Evolutionary conservation across 2,329 filamentous ascomycete genomes (phyloP).

Genomic region (Neoarthrinium moseri): DNA sequence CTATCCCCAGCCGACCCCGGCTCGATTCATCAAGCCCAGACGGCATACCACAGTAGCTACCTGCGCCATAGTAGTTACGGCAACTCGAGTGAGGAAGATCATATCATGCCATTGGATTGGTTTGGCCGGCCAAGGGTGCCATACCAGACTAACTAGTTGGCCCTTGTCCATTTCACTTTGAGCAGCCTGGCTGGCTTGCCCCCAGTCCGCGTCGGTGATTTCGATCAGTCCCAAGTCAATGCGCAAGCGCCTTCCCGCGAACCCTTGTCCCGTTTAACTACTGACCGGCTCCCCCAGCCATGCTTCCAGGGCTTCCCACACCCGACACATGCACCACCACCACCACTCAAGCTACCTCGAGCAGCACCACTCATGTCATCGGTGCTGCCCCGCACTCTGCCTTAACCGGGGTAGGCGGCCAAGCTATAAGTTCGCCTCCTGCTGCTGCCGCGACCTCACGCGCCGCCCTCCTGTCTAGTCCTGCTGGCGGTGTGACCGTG

Average conservation of each 20-base stretch:
- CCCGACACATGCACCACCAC: not conserved
- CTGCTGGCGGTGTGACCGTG: constrained; percentile 11
- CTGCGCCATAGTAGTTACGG: too few species aligned
- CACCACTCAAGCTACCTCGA: not conserved
- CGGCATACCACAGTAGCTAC: too few species aligned
- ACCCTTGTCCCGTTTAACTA: not conserved
- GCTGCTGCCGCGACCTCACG: constrained; percentile 2
- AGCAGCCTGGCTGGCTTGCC: not conserved
- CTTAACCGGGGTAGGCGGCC: constrained; percentile 9
- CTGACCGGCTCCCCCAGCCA: not conserved
- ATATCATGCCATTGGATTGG: not conserved
- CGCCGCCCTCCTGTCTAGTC: not conserved
- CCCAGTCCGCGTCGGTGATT: not conserved
- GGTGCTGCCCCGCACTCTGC: constrained; percentile 13
- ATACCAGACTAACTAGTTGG: too few species aligned
- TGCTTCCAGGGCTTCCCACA: not conserved
- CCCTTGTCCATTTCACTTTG: not conserved
- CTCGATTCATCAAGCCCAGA: too few species aligned
- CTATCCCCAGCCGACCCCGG: too few species aligned
- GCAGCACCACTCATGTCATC: constrained; percentile 10
- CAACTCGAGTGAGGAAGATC: not conserved
- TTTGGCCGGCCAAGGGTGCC: too few species aligned
- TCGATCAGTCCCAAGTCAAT: not conserved
- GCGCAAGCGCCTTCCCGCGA: not conserved
- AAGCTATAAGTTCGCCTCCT: constrained; percentile 8